Conservation (phyloP, 495 filamentous ascomycete genomes). For the Darksidea phi region DNA sequence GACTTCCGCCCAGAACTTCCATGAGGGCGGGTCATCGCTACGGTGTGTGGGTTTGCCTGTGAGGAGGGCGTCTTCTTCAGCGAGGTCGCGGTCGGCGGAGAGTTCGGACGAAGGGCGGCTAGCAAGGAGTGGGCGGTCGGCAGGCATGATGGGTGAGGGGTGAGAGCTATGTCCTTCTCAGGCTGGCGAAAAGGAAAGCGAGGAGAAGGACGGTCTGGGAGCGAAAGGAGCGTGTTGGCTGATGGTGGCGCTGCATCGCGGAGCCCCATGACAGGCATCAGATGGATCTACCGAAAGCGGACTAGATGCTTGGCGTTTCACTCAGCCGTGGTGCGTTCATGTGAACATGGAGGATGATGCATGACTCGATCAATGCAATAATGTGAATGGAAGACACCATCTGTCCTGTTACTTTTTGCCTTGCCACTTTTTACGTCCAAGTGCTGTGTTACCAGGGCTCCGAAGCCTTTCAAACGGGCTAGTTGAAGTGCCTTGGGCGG, state of each 20-base stretch:
- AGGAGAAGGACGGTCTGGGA: not conserved
- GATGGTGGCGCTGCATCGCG: not conserved
- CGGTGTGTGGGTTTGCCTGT: constrained; percentile 54
- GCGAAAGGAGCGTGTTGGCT: not conserved
- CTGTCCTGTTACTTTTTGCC: too few species aligned
- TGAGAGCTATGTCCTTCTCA: not conserved
- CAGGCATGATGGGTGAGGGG: constrained; percentile 35
- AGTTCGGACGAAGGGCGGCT: constrained; percentile 43
- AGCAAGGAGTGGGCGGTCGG: constrained; percentile 46
- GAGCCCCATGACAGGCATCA: too few species aligned
- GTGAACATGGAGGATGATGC: not conserved
- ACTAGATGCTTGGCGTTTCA: not conserved
- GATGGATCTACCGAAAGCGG: not conserved
- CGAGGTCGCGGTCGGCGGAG: constrained; percentile 42
- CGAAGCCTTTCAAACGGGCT: not conserved
- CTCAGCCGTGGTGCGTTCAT: not conserved
- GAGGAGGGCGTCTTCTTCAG: constrained; percentile 65
- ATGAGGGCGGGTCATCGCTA: constrained; percentile 38
- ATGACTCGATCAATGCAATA: too few species aligned
- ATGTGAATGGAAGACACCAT: too few species aligned
- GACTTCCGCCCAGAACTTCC: constrained; percentile 64
- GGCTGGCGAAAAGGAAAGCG: not conserved
- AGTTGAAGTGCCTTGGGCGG: not conserved
- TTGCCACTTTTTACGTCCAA: too few species aligned
- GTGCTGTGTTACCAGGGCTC: too few species aligned